Base-by-base conservation (phyloP, 139 green algal genomes). In the Diplosphaera chodatii region DNA sequence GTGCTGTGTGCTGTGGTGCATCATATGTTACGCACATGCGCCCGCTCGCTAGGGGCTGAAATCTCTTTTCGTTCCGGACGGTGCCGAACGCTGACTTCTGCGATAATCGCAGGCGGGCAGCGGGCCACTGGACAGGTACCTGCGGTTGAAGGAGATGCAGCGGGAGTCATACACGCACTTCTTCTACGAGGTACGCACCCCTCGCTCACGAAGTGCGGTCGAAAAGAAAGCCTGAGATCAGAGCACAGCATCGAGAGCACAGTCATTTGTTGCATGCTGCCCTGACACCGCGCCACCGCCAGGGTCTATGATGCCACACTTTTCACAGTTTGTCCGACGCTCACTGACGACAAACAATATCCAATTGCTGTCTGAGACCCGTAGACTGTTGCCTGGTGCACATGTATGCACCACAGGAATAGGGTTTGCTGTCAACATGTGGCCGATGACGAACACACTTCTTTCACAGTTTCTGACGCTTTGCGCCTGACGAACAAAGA, bases 131-230 rank as follows among this genome's bases (percentile, higher is more conserved):
- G 74, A 87, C 32, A 84, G 84, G 68, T 99, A 99, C 85, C 71
- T 83, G 23, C 77, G 77, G 8, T 80, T 99, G 32, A 83, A 90
- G 23, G 64, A 85, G 40, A 72, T 95, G 74, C 90, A 97, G 83
- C 73, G 94, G 4, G 80, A 89, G 32, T 90, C 78, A 30, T 97
- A 96, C 89, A 97, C 89, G 68, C 95, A 98, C 78, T 98, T 93
- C 82, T 96, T 98, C 76, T 97, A 97, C 72, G 93, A 98, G 85
- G 90, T 85, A 18, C 10, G 48, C 48, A 27, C 16, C 3, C 16
- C 13, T 59, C 22, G 8, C 48, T 20, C 48, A 59, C 18, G 4
- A 4, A 59, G 8, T 59, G 25, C 13, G 16, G 13, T 25, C 16
- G 13, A 18, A 59, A 3, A 25, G 16, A 59, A 23, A 59, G 3